phyloP scores from a whole-genome alignment of 179 eudicot species.

The Nepenthes alata region DNA sequence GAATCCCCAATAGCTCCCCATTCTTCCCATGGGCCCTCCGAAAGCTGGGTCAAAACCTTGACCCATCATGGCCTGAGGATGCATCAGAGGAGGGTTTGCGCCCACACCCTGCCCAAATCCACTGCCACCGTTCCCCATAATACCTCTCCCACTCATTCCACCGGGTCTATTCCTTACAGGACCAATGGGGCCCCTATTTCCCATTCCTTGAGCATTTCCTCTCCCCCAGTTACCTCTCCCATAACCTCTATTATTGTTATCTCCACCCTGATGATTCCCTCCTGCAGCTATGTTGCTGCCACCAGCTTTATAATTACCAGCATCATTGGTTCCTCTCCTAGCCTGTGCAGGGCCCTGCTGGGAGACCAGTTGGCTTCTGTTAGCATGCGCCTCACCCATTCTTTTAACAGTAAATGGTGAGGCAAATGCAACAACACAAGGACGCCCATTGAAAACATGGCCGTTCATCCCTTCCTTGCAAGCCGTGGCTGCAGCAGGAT shows the following conservation, averaged over 20 bases:
- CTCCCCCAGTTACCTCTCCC: constrained; percentile 85
- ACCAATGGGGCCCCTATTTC: constrained; percentile 49
- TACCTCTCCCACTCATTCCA: constrained; percentile 53
- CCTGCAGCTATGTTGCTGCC: constrained; percentile 46
- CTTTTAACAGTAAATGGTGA: constrained; percentile 54
- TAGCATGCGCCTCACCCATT: constrained; percentile 73
- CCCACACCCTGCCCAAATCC: constrained; percentile 70
- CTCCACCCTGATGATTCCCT: constrained; percentile 53
- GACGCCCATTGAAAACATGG: constrained; percentile 61
- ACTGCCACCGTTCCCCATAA: constrained; percentile 53
- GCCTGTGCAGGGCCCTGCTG: constrained; percentile 25
- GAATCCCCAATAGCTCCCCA: constrained; percentile 65
- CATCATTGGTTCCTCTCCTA: constrained; percentile 47
- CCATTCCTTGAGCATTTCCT: constrained; percentile 62
- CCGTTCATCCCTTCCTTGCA: constrained; percentile 92
- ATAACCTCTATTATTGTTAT: constrained; percentile 43
- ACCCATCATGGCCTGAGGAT: constrained; percentile 81
- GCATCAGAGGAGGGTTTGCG: constrained; percentile 59
- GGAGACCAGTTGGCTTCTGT: constrained; percentile 41
- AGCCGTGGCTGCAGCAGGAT: constrained; percentile 50
- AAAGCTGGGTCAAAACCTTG: constrained; percentile 78
- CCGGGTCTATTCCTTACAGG: constrained; percentile 65
- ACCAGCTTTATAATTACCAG: constrained; percentile 33
- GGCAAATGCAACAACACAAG: constrained; percentile 84
- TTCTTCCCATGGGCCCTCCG: constrained; percentile 75